A percentile compares a stretch with the other conserved stretches of the same genome.
Evolutionary conservation across 106 monocot species (phyloP).

Genomic region (Dendrobium chrysotoxum): DNA sequence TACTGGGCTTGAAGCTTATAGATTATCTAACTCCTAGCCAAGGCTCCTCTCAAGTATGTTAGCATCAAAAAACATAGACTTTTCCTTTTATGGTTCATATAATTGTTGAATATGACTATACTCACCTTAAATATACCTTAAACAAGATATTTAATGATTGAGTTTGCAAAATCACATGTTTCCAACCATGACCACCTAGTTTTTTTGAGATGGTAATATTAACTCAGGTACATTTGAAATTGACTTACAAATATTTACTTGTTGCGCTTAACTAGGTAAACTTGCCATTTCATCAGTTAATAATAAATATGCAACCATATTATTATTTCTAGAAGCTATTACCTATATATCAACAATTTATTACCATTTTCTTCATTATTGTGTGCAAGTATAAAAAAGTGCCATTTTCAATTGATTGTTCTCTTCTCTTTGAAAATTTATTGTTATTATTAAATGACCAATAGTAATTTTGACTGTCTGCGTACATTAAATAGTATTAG

Average conservation of each 20-base stretch:
- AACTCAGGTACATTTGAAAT: no score
- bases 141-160: neutral
- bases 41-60: slow-evolving; percentile 33
- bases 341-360: neutral
- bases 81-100: neutral
- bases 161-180: neutral
- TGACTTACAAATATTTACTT: neutral
- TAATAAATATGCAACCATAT: no score
- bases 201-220: no score
- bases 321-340: neutral
- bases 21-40: slow-evolving; percentile 45
- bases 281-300: no score
- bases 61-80: neutral
- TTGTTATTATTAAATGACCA: neutral
- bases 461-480: neutral
- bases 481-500: no score
- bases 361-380: neutral
- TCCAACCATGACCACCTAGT: neutral
- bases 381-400: no score
- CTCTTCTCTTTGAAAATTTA: neutral
- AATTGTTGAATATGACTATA: neutral
- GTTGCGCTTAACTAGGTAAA: neutral
- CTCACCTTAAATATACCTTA: neutral
- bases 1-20: slow-evolving; percentile 31
- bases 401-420: neutral